Evolutionary conservation across 2,329 filamentous ascomycete genomes (phyloP), one percentile per base, ranked within the genome.

Genomic region (Cordyceps cicadae): DNA sequence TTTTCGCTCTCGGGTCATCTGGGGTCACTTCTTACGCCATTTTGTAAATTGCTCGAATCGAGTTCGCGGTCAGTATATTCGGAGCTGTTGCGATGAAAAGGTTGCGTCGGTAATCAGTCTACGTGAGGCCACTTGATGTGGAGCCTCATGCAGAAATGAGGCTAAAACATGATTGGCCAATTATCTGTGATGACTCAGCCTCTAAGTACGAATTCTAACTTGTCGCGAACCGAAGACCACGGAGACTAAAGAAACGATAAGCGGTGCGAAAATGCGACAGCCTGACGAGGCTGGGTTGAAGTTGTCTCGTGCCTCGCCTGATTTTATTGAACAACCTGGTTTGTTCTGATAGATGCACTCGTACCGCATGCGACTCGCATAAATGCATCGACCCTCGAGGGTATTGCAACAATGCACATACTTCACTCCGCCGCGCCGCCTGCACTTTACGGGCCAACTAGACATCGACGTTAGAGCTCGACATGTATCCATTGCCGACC

Each of bases 21-120:
- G 19, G 32, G 19, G n/a, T 45, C n/a, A 29, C 17, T 26, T 66
- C 75, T 65, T 72, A 78, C 76, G 70, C 71, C 76, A 78, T 78
- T 65, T 70, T 77, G 70, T 67, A 64, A 48, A 66, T 66, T 67
- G 7, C 65, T 62, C 15, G 37, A 39, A 12, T 59, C 39, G 56
- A 53, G 19, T 64, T 64, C 49, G 60, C 63, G 60, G 59, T 62
- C 45, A 53, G 29, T 39, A 37, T 39, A 51, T 48, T 60, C 57
- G 61, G 56, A 59, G 61, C 53, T 50, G 53, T 63, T 52, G 56
- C 8, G 51, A 61, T 62, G 39, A 15, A 61, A 67, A 64, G 54
- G 64, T 68, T 64, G 63, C 67, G 62, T 60, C 62, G 50, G 52
- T 46, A 39, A 48, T 59, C 59, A 43, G 52, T 59, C 57, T 58